Conservation (phyloP, 345 rosid species). For the Lumnitzera littorea region DNA sequence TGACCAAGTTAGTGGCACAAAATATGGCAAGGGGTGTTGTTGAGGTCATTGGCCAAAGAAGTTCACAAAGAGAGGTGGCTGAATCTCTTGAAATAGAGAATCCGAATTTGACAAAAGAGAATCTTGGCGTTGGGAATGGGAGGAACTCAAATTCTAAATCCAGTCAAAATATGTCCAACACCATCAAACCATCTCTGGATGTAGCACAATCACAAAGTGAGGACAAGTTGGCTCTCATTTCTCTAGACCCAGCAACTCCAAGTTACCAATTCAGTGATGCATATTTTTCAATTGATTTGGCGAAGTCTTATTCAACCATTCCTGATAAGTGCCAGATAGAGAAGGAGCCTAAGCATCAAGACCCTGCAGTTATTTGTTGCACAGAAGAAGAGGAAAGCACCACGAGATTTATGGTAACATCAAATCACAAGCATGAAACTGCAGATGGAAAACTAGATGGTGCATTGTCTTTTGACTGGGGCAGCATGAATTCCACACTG, state of each 20-base stretch:
- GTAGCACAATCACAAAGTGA: constrained; percentile 4
- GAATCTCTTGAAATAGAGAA: constrained; percentile 11
- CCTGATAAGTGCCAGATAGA: background rate
- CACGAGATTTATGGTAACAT: too few relatives aligned
- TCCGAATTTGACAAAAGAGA: constrained; percentile 11
- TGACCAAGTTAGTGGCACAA: constrained; percentile 21
- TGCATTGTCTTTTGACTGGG: constrained; percentile 5
- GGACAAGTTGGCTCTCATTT: constrained; percentile 14
- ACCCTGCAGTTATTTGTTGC: background rate
- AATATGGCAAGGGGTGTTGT: constrained; percentile 10
- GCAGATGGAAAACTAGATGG: constrained; percentile 9
- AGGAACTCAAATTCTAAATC: background rate
- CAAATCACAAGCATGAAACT: background rate
- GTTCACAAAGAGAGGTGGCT: too few relatives aligned
- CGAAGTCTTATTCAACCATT: constrained; percentile 20
- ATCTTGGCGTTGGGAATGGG: background rate
- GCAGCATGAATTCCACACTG: background rate
- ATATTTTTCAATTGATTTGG: constrained; percentile 39
- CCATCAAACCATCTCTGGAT: background rate
- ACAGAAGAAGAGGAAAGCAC: background rate
- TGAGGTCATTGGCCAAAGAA: constrained; percentile 3
- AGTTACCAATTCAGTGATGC: constrained; percentile 44
- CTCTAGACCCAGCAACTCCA: constrained; percentile 21
- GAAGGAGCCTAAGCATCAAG: background rate
- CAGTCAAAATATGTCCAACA: too few relatives aligned